These are phyloP conservation scores for Harrya chromipes DNA, from an alignment of 768 basidiomycete genomes.

Conservation along the genomic window DNA sequence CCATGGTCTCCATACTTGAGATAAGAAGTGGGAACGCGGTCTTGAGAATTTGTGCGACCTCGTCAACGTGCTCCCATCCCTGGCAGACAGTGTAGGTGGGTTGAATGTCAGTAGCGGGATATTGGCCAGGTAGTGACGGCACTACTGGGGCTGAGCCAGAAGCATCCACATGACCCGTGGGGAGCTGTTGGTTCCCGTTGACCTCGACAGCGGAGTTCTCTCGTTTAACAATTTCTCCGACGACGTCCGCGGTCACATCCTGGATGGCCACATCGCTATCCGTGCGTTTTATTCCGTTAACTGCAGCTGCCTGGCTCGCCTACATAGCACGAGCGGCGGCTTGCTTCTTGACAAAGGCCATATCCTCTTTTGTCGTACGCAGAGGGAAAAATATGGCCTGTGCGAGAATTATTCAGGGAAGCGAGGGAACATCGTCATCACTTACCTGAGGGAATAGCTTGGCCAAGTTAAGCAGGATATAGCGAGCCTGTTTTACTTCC, in stretches of 20 bases:
- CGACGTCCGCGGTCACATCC: slow-evolving; percentile 26
- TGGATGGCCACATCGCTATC: slow-evolving; percentile 32
- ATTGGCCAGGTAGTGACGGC: slow-evolving; percentile 13
- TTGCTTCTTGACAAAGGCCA: slow-evolving; percentile 46
- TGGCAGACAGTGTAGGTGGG: slow-evolving; percentile 47
- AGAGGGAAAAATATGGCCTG: slow-evolving; percentile 95
- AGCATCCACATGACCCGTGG: slow-evolving; percentile 16
- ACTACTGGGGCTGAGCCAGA: slow-evolving; percentile 7
- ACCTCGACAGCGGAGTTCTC: slow-evolving; percentile 18
- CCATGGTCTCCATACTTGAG: slow-evolving; percentile 93
- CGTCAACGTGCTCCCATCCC: slow-evolving; percentile 89
- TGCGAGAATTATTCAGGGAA: slow-evolving; percentile 6
- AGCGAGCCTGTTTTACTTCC: slow-evolving; percentile 90
- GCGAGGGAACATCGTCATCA: slow-evolving; percentile 2
- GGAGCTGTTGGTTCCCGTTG: slow-evolving; percentile 25
- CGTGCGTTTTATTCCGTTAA: slow-evolving; percentile 29
- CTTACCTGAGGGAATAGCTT: slow-evolving; percentile 89
- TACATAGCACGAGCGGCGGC: slow-evolving; percentile 34
- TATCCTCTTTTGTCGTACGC: slow-evolving; percentile 79
- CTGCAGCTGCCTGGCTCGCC: slow-evolving; percentile 30
- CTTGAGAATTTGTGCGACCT: slow-evolving; percentile 90
- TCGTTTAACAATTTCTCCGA: slow-evolving; percentile 26
- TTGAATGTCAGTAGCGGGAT: slow-evolving; percentile 20
- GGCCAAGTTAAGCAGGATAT: slow-evolving; percentile 85
- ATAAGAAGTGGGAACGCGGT: slow-evolving; percentile 94